A percentile compares a stretch with the other conserved stretches of the same genome.
Conservation (phyloP, 805 yeast genomes). For the Yarrowia sp. region DNA sequence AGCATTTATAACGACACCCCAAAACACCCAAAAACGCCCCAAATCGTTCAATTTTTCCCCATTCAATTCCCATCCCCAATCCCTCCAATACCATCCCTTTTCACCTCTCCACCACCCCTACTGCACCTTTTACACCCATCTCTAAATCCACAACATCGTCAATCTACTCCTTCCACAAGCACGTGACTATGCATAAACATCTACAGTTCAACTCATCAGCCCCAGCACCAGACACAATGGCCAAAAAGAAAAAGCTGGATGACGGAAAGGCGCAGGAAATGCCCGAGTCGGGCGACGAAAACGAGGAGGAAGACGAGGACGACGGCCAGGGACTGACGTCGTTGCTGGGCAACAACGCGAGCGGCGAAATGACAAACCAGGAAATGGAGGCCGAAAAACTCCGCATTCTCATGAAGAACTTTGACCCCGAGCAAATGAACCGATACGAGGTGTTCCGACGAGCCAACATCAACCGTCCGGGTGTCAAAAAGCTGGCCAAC, state of each 20-base stretch:
- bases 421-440: constrained; percentile 79
- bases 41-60: too few species aligned
- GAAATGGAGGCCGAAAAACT: constrained; percentile 39
- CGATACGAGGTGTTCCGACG: constrained; percentile 84
- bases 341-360: constrained; percentile 14
- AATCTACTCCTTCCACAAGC: neutral
- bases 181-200: constrained; percentile 9
- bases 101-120: neutral
- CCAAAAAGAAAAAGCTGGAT: constrained; percentile 17
- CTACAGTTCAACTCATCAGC: neutral
- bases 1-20: too few species aligned
- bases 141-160: neutral
- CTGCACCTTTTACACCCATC: neutral
- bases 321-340: constrained; percentile 8
- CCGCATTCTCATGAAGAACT: constrained; percentile 59
- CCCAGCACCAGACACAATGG: neutral
- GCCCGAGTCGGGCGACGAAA: constrained; percentile 29
- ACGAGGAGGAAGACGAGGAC: constrained; percentile 25
- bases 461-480: constrained; percentile 65
- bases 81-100: neutral
- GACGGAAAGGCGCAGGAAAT: constrained; percentile 31
- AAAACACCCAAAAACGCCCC: too few species aligned
- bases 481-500: constrained; percentile 76
- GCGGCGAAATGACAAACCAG: constrained; percentile 25
- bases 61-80: neutral